A percentile compares a stretch with the other conserved stretches of the same genome.
These are phyloP conservation scores for Leishmania turanica DNA, from an alignment of 208 protist genomes.

Conservation along the genomic window DNA sequence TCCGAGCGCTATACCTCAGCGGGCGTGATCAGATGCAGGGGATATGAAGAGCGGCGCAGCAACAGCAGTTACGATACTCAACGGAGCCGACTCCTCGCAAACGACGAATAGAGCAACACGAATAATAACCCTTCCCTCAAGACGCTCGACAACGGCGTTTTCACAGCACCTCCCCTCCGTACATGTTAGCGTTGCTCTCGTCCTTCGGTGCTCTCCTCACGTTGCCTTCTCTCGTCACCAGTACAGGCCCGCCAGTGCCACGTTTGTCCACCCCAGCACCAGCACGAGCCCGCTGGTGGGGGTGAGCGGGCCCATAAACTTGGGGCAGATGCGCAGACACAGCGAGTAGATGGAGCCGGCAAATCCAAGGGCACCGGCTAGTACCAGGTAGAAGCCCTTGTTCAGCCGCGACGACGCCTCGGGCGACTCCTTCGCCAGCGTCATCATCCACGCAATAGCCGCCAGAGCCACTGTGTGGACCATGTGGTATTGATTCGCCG, in stretches of 20 bases:
- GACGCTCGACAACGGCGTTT: background rate
- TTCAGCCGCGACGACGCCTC: constrained; percentile 36
- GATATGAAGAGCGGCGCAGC: background rate
- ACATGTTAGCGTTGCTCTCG: background rate
- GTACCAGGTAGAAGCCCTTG: constrained; percentile 57
- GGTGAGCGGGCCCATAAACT: constrained; percentile 59
- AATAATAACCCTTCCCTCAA: background rate
- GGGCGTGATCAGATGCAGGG: background rate
- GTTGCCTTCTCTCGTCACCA: constrained; percentile 20
- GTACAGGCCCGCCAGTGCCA: constrained; percentile 55
- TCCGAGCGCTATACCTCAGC: background rate
- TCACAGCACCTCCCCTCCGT: background rate
- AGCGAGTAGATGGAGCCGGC: constrained; percentile 72
- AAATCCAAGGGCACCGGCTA: constrained; percentile 57
- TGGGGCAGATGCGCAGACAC: constrained; percentile 46
- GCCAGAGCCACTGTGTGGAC: constrained; percentile 44
- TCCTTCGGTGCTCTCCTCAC: background rate
- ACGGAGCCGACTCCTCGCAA: background rate
- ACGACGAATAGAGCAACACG: background rate
- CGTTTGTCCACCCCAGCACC: constrained; percentile 64
- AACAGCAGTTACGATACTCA: background rate
- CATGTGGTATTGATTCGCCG: constrained; percentile 57
- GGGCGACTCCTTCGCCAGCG: constrained; percentile 25
- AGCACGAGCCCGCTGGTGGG: constrained; percentile 71
- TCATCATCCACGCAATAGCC: constrained; percentile 37